Conservation (phyloP, 345 rosid species). For the Arabis alpina region DNA sequence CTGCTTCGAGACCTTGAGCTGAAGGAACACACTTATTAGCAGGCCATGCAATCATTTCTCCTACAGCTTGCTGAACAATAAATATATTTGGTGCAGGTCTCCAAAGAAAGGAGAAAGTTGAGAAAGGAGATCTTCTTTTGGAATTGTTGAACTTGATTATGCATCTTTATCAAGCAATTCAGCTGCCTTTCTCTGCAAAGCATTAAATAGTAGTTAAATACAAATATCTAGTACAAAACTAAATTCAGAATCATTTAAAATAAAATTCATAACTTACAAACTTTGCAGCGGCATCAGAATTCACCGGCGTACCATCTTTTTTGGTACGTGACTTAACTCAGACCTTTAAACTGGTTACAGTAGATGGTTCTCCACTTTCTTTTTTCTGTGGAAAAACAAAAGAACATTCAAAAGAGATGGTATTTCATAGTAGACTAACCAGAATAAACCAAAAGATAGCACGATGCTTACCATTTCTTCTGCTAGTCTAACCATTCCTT, state of each 20-base stretch:
- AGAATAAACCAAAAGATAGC: not conserved
- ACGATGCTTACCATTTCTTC: not conserved
- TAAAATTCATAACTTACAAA: not conserved
- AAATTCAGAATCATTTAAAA: too few species aligned
- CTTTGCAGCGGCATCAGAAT: not conserved
- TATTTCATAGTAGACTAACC: too few species aligned
- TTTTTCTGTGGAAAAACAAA: not conserved
- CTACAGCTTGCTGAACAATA: not conserved
- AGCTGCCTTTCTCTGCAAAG: not conserved
- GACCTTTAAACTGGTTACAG: not conserved
- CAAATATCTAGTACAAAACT: too few species aligned
- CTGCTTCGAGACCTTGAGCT: too few species aligned
- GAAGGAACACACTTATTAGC: too few species aligned
- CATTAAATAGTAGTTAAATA: not conserved
- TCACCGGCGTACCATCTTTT: not conserved
- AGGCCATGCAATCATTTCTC: not conserved
- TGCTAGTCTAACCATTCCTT: not conserved
- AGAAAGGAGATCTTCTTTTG: not conserved
- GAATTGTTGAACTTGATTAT: not conserved
- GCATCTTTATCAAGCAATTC: not conserved
- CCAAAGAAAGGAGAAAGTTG: constrained; percentile 1
- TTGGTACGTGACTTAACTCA: too few species aligned
- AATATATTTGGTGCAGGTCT: not conserved
- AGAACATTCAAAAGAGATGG: too few species aligned
- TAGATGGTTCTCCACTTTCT: not conserved